These are phyloP conservation scores for Trypanosoma rangeli DNA, from an alignment of 208 protist species.

Conservation along the genomic window DNA sequence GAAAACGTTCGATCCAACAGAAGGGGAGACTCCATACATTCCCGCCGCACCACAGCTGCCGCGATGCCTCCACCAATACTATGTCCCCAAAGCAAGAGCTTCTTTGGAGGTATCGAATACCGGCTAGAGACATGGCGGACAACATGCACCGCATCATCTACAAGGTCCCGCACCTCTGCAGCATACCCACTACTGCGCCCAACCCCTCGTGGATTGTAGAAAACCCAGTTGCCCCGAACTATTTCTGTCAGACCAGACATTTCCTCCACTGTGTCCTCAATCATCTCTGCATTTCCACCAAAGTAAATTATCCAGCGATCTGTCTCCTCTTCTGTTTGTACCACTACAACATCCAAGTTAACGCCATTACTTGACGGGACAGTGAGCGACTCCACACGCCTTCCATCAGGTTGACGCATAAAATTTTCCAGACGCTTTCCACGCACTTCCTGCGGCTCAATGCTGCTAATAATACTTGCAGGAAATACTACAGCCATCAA, in stretches of 20 bases:
- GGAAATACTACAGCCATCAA: conserved; percentile 65
- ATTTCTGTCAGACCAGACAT: conserved; percentile 33
- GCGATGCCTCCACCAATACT: conserved; percentile 80
- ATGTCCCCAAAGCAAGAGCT: conserved; percentile 76
- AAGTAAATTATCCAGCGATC: conserved; percentile 74
- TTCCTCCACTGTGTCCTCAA: conserved; percentile 51
- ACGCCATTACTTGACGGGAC: conserved; percentile 29
- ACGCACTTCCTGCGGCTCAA: conserved; percentile 40
- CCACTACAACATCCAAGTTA: conserved; percentile 48
- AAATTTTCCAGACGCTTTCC: conserved; percentile 26
- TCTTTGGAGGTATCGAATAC: conserved; percentile 34
- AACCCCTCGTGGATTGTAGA: conserved; percentile 80
- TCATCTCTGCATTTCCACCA: conserved; percentile 79
- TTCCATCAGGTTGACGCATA: conserved; percentile 16
- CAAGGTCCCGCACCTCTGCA: conserved; percentile 45
- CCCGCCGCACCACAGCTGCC: conserved; percentile 40
- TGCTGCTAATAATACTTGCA: conserved; percentile 35
- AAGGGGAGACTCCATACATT: conserved; percentile 34
- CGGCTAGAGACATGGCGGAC: conserved; percentile 32
- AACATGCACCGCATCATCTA: conserved; percentile 59
- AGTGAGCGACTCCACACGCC: conserved; percentile 22
- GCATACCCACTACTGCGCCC: conserved; percentile 71
- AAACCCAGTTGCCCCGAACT: conserved; percentile 60
- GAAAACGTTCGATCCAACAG: conserved; percentile 83
- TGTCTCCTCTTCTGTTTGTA: conserved; percentile 35